Base-by-base conservation (phyloP, 129 eudicot genomes). In the Silybum marianum region DNA sequence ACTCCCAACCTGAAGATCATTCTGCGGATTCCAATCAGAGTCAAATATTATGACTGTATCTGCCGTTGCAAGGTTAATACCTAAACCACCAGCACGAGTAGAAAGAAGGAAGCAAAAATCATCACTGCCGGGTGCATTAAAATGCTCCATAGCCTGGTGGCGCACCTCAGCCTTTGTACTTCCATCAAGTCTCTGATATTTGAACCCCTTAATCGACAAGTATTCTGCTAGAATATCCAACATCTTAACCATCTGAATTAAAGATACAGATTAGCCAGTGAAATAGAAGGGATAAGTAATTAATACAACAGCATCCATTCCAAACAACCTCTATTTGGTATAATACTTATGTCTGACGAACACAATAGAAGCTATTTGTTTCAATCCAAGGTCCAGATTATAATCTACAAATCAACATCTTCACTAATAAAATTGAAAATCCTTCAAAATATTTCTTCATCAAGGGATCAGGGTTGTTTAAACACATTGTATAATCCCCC, bases 1-100 rank as follows among this genome's bases (percentile, higher is more conserved):
- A 32, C 3, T 32, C 6, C 58, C 66, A 30, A 96, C 99, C 99
- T 96, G 99, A 70, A 96, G 83, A 87, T 96, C 99, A 87, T 96
- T 96, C 73, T 96, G 99, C 39, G 99, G 99, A 86, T 96, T 96
- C 99, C 99, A 96, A 75, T 96, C 99, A 23, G 99, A 96, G 87
- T 96, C 99, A 91, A 96, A 96, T 75, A 96, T 96, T 69, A 96
- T 96, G 80, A 96, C 98, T 14, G 99, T 96, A 81, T 96, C 99
- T 24, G 99, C 99, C 14, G 99, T 96, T 30, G 99, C 99, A 76
- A 96, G 98, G 83, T 96, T 96, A 66, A 96, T 96, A 82, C 99
- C 99, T 75, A 96, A 84, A 39, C 99, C 99, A 85, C 98, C 99
- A 83, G 99, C 99, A 82, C 99, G 99, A 71, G 99, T 96, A 10